phyloP scores from a whole-genome alignment of 192 early-diverging fungal genomes.

The Entophlyctis helioformis region DNA sequence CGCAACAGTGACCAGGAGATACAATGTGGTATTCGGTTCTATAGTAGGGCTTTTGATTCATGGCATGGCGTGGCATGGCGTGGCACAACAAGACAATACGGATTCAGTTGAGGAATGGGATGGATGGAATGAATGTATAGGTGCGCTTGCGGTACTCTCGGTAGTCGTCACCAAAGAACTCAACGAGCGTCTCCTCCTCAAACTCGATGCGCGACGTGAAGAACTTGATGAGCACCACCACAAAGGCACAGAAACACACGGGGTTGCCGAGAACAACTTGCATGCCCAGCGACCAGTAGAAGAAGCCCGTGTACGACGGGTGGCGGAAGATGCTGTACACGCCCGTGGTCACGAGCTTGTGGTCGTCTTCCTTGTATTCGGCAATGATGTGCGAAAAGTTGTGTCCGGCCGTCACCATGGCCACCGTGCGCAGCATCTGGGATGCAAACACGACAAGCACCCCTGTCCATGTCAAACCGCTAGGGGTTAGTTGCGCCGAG shows the following conservation, averaged over 20 bases:
- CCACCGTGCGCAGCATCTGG: conserved; percentile 65
- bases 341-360: conserved; percentile 74
- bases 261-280: conserved; percentile 75
- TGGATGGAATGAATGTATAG: conserved; percentile 59
- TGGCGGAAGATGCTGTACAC: conserved; percentile 85
- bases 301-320: conserved; percentile 92
- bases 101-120: no score
- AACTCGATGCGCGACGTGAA: conserved; percentile 63
- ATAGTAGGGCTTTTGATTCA: no score
- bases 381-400: conserved; percentile 73
- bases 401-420: conserved; percentile 82
- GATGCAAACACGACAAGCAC: conserved; percentile 48
- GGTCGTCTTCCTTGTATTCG: conserved; percentile 51
- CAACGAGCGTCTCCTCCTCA: conserved; percentile 62
- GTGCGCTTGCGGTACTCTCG: conserved; percentile 49
- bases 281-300: conserved; percentile 74
- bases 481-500: no score
- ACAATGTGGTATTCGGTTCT: no score
- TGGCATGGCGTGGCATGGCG: no score
- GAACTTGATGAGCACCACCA: conserved; percentile 54
- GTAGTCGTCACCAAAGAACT: conserved; percentile 80
- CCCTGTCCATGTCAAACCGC: no score
- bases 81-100: no score
- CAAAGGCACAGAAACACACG: conserved; percentile 55
- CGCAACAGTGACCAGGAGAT: no score